Percentiles rank a stretch among this genome's conserved stretches.
Evolutionary conservation across 1,139 yeast species (phyloP).

Genomic region (Protomyces arabidopsidicola): DNA sequence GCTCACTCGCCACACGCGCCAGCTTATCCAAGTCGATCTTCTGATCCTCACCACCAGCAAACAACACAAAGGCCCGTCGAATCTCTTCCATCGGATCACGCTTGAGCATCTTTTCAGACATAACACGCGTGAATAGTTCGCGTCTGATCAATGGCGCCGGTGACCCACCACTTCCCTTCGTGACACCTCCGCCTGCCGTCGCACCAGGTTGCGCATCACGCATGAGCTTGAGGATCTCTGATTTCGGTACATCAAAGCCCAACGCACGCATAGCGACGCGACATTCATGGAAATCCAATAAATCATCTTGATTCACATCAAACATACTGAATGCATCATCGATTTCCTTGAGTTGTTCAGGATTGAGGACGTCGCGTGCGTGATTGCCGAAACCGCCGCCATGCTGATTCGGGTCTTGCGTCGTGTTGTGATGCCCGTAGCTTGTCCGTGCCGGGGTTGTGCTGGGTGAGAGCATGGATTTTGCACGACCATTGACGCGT

Average conservation of each 20-base stretch:
- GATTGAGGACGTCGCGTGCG: conserved; percentile 53
- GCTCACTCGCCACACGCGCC: conserved; percentile 82
- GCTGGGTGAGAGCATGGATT: not conserved
- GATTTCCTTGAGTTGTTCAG: conserved; percentile 88
- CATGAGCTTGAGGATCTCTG: conserved; percentile 74
- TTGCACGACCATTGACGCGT: not conserved
- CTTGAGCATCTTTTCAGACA: conserved; percentile 70
- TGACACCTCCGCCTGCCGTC: conserved; percentile 44
- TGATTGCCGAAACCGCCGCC: not conserved
- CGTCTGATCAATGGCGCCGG: not conserved
- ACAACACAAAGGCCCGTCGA: conserved; percentile 78
- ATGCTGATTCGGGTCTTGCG: not conserved
- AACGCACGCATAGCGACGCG: conserved; percentile 90
- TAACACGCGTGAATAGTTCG: conserved; percentile 37
- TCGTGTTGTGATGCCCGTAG: not conserved
- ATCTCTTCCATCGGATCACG: conserved; percentile 94
- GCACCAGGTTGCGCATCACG: conserved; percentile 73
- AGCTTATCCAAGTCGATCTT: conserved; percentile 76
- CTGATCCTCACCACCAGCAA: conserved; percentile 87
- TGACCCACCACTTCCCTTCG: conserved; percentile 46
- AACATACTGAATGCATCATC: conserved; percentile 88
- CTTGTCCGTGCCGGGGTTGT: not conserved
- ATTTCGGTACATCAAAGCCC: conserved; percentile 80
- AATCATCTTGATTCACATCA: conserved; percentile 89
- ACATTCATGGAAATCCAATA: conserved; percentile 83